Conservation (phyloP, 345 rosid species). For the rapeseed (Brassica napus) region DNA sequence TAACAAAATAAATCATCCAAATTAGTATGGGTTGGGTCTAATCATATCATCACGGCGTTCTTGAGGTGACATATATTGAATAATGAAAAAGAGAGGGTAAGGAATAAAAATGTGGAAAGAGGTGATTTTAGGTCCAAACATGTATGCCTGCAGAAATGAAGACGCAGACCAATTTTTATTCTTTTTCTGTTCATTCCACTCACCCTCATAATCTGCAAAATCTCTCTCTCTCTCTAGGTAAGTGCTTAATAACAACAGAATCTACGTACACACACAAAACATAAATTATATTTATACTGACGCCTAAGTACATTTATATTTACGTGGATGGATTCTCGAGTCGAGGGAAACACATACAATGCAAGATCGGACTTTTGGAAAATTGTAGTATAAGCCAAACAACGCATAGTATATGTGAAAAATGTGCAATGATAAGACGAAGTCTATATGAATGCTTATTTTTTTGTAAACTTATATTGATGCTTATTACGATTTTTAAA, state of each 20-base stretch:
- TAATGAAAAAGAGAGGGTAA: conserved; percentile 17
- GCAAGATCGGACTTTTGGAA: not conserved
- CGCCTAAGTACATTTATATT: not conserved
- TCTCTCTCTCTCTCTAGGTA: not conserved
- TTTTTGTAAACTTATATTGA: no score
- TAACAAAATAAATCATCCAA: not conserved
- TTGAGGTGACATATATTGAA: conserved; percentile 25
- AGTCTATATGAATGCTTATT: no score
- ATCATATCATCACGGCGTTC: conserved; percentile 4
- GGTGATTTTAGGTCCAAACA: conserved; percentile 23
- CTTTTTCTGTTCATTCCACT: conserved; percentile 32
- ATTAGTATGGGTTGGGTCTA: conserved; percentile 8
- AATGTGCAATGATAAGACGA: no score
- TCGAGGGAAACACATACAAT: not conserved
- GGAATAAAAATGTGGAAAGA: conserved; percentile 11
- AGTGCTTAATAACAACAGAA: not conserved
- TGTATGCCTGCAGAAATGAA: conserved; percentile 15
- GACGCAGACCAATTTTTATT: conserved; percentile 18
- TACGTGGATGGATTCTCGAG: not conserved
- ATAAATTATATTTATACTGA: not conserved
- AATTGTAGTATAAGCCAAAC: not conserved
- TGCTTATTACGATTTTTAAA: not conserved
- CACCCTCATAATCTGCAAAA: conserved; percentile 17
- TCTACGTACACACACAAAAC: not conserved
- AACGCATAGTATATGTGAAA: no score